Conservation (phyloP, 495 filamentous ascomycete genomes). For the Hypoxylon fragiforme region DNA sequence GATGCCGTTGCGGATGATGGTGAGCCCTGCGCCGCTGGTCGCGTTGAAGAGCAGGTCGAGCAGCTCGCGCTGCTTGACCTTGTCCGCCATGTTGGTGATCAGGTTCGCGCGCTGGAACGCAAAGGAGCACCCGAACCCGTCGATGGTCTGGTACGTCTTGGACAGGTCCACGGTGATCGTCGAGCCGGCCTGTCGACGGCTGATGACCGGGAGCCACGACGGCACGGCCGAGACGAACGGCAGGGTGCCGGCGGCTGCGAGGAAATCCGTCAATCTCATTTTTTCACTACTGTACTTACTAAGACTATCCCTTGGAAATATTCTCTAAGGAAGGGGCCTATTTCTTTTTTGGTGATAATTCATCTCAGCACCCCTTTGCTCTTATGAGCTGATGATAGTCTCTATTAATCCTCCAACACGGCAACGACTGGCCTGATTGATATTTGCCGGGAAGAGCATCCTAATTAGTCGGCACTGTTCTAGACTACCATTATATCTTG, state of each 20-base stretch:
- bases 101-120: conserved; percentile 60
- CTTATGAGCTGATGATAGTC: conserved; percentile 9
- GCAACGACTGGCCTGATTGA: conserved; percentile 9
- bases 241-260: conserved; percentile 15
- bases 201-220: conserved; percentile 22
- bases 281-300: background rate
- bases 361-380: background rate
- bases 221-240: conserved; percentile 27
- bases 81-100: conserved; percentile 52
- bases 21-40: conserved; percentile 55
- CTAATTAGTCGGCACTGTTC: conserved; percentile 22
- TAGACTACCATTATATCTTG: conserved; percentile 21
- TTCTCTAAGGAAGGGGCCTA: too few species aligned
- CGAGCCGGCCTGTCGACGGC: conserved; percentile 33
- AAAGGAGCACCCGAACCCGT: conserved; percentile 56
- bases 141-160: conserved; percentile 51
- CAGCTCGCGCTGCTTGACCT: conserved; percentile 47
- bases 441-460: conserved; percentile 24
- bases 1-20: conserved; percentile 61
- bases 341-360: background rate
- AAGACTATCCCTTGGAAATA: too few species aligned
- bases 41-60: conserved; percentile 58
- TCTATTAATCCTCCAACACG: background rate
- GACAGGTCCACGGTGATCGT: conserved; percentile 49
- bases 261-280: conserved; percentile 27